phyloP scores from a whole-genome alignment of 305 asterid genomes.

The Fraxinus ornus region DNA sequence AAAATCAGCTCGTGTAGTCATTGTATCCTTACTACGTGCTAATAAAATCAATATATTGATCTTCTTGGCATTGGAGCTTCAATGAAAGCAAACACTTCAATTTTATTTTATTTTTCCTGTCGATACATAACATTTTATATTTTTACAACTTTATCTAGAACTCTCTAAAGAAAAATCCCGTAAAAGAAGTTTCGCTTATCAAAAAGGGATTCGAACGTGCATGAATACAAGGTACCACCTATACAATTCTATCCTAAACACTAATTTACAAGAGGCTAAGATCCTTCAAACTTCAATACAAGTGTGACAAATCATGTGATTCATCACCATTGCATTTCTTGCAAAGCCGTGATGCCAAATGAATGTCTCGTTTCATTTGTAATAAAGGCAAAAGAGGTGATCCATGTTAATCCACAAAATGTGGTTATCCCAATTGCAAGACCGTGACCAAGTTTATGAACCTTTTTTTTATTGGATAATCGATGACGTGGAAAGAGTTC shows the following conservation, averaged over 20 bases:
- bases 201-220: neutral
- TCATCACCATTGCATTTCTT: neutral
- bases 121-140: neutral
- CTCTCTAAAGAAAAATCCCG: neutral
- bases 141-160: neutral
- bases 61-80: neutral
- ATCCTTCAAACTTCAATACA: neutral
- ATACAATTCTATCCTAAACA: constrained; percentile 6
- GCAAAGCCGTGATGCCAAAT: constrained; percentile 21
- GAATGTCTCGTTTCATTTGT: neutral
- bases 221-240: neutral
- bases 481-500: neutral
- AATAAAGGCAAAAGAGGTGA: constrained; percentile 9
- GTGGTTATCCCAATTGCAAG: neutral
- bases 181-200: neutral
- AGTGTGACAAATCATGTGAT: constrained; percentile 24
- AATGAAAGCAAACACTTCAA: neutral
- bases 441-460: constrained; percentile 18
- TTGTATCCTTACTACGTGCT: neutral
- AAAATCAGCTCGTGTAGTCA: neutral
- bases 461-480: neutral
- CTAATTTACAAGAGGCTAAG: neutral
- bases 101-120: no score
- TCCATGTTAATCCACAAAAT: neutral
- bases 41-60: neutral